A percentile compares a stretch with the other conserved stretches of the same genome.
phyloP scores from a whole-genome alignment of 2,329 filamentous ascomycete species.

The Pyrenophora teres region DNA sequence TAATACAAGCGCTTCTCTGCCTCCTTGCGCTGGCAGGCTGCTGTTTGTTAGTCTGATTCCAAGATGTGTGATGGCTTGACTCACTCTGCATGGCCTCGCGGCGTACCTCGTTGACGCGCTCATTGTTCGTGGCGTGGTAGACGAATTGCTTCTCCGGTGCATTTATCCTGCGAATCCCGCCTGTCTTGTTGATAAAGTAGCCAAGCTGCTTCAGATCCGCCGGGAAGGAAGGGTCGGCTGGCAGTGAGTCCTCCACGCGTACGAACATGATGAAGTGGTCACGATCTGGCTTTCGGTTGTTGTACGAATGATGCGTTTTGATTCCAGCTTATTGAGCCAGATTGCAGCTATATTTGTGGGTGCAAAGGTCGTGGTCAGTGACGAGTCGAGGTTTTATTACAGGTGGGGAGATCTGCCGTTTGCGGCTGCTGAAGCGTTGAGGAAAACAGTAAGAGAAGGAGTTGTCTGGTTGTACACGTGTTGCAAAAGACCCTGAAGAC shows the following conservation, averaged over 20 bases:
- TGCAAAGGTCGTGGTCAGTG: conserved; percentile 5
- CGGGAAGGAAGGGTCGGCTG: conserved; percentile 67
- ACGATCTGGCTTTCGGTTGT: no score
- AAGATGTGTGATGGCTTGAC: neutral
- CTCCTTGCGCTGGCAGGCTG: conserved; percentile 67
- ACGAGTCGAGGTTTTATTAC: neutral
- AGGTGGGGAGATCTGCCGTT: conserved; percentile 10
- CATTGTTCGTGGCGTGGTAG: conserved; percentile 73
- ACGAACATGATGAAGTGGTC: conserved; percentile 69
- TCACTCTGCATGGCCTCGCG: conserved; percentile 71
- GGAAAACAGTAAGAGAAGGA: conserved; percentile 18
- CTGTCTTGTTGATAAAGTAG: conserved; percentile 76
- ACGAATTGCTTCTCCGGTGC: conserved; percentile 73
- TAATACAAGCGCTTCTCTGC: conserved; percentile 65
- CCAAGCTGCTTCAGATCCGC: conserved; percentile 71
- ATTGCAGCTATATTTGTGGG: neutral
- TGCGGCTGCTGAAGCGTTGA: conserved; percentile 20
- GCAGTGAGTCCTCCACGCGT: conserved; percentile 69
- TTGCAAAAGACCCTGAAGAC: no score
- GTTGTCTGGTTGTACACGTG: neutral
- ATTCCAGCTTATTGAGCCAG: no score
- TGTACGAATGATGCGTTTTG: no score
- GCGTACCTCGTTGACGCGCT: conserved; percentile 77
- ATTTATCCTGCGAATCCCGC: conserved; percentile 73
- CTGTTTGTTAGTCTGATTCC: conserved; percentile 9